These are phyloP conservation scores for Claviceps paspali DNA, from an alignment of 2,329 filamentous ascomycete species.

Conservation along the genomic window DNA sequence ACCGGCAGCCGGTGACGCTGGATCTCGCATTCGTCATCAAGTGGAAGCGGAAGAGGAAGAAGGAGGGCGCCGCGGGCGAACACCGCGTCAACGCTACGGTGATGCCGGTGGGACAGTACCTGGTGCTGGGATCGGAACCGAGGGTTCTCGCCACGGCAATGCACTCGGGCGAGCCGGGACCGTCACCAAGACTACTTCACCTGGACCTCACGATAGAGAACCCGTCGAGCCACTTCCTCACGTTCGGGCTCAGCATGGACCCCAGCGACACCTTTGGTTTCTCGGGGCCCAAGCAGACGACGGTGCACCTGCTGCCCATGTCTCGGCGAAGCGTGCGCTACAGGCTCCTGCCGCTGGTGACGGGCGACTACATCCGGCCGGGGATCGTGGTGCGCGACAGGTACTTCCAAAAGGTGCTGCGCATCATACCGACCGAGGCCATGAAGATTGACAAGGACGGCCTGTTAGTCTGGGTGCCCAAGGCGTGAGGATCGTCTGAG, in stretches of 20 bases:
- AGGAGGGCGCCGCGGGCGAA: not conserved
- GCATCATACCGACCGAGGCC: constrained; percentile 64
- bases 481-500: too few relatives aligned
- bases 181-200: constrained; percentile 22
- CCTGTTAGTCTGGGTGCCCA: constrained; percentile 44
- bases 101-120: constrained; percentile 64
- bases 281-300: constrained; percentile 69
- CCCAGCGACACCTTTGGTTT: constrained; percentile 87
- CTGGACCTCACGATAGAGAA: constrained; percentile 67
- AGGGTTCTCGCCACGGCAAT: constrained; percentile 55
- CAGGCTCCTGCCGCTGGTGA: constrained; percentile 51
- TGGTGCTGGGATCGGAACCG: constrained; percentile 71
- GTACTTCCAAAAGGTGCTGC: constrained; percentile 83
- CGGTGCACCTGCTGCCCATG: constrained; percentile 68
- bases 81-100: constrained; percentile 41
- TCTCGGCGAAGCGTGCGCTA: constrained; percentile 63
- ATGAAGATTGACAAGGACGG: constrained; percentile 52
- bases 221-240: constrained; percentile 84
- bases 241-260: constrained; percentile 85
- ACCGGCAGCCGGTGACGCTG: constrained; percentile 58
- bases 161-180: constrained; percentile 20
- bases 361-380: constrained; percentile 54
- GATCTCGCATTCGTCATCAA: constrained; percentile 61
- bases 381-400: constrained; percentile 68
- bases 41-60: constrained; percentile 48